Evolutionary conservation across 768 basidiomycete genomes (phyloP), one percentile per base, ranked within the genome.

Genomic region (Phlebiopsis flavidoalba): DNA sequence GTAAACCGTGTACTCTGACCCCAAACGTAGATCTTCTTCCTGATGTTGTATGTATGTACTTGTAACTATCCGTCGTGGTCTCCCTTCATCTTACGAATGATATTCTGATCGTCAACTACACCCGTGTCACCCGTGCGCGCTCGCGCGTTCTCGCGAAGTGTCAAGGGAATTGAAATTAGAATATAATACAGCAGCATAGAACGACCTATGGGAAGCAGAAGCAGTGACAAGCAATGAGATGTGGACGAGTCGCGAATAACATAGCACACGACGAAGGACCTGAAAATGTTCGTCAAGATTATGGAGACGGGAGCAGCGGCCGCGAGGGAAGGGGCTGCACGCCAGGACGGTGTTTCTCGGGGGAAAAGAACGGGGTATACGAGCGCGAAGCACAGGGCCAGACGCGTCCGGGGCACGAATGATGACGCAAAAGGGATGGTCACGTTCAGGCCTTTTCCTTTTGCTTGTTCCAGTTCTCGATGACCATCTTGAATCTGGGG

Each of bases 381-480:
- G 54, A 35, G 54, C 54, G 40, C 40, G 40, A 43, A 43, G 40
- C 12, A 43, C 40, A 43, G 43, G 54, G 54, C 54, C 36, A 55
- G 54, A 45, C 54, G 54, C 54, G 54, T 43, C 22, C 40, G 40
- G 37, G 40, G 40, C 40, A 43, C 40, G 17, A 43, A 43, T 37
- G 36, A 60, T 60, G 60, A 60, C 60, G 60, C 60, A 49, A 46
- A 48, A 48, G 50, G 40, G 40, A 3, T 17, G 40, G 48, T 57
- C 47, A 58, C 48, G 45, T 35, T 71, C 80, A 83, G 0, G 83
- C 82, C 67, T 88, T 88, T 71, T 88, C 86, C 68, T 84, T 85
- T 53, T 87, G 80, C 64, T 78, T 83, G 73, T 88, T 89, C 89
- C 89, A 92, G 76, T 91, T 91, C 50, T 83, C 64, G 1, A 89